phyloP scores from a whole-genome alignment of 805 yeast genomes.

The Sungouiella thailandica region DNA sequence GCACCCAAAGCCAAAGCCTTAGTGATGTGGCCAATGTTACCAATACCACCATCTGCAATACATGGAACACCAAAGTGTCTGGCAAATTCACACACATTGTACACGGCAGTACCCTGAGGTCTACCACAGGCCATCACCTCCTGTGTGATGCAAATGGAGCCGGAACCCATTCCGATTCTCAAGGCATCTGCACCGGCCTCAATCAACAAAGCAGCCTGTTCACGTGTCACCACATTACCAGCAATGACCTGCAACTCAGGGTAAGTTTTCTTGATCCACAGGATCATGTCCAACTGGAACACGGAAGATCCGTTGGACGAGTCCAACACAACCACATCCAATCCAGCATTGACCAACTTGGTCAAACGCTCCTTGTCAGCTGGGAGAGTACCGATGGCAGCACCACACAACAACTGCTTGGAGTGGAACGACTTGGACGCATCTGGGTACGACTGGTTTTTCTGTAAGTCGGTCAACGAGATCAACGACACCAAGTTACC shows the following conservation, averaged over 20 bases:
- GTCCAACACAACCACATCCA: slow-evolving; percentile 93
- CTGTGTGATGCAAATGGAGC: slow-evolving; percentile 98
- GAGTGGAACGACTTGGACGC: slow-evolving; percentile 92
- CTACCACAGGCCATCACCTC: slow-evolving; percentile 99
- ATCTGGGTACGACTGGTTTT: slow-evolving; percentile 87
- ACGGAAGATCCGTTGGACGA: slow-evolving; percentile 97
- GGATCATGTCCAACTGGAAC: slow-evolving; percentile 90
- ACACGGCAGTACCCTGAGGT: slow-evolving; percentile 99
- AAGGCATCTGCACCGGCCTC: slow-evolving; percentile 97
- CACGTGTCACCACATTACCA: slow-evolving; percentile 98
- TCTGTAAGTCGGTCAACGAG: slow-evolving; percentile 94
- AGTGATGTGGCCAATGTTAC: slow-evolving; percentile 96
- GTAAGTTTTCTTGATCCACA: slow-evolving; percentile 78
- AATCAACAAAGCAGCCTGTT: slow-evolving; percentile 88
- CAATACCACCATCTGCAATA: slow-evolving; percentile 99
- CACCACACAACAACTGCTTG: slow-evolving; percentile 97
- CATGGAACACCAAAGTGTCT: slow-evolving; percentile 96
- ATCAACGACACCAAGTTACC: slow-evolving; percentile 81
- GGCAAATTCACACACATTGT: slow-evolving; percentile 89
- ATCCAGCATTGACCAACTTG: slow-evolving; percentile 89
- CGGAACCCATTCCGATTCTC: slow-evolving; percentile 99
- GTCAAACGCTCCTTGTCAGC: slow-evolving; percentile 82
- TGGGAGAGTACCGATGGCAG: slow-evolving; percentile 92
- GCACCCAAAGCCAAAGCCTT: slow-evolving; percentile 97
- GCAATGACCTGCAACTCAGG: slow-evolving; percentile 87